These are phyloP conservation scores for Smithsoniella earleae DNA, from an alignment of 163 green algal genomes.

Conservation along the genomic window DNA sequence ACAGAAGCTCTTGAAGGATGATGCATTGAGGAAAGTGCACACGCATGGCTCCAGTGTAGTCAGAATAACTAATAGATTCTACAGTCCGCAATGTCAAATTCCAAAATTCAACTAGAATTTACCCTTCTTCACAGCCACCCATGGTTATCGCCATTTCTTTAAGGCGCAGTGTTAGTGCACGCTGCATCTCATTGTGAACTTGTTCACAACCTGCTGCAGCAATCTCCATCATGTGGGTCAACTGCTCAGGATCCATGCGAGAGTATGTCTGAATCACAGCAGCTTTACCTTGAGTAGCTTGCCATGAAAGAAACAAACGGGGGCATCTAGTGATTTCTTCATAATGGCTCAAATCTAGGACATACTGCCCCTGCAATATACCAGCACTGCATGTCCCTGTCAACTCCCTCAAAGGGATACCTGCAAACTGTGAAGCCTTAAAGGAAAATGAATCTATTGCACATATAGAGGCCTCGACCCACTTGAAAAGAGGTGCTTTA, in stretches of 20 bases:
- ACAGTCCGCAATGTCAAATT: too few relatives aligned
- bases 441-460: too few relatives aligned
- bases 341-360: slow-evolving; percentile 22
- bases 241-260: slow-evolving; percentile 12
- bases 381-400: slow-evolving; percentile 14
- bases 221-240: slow-evolving; percentile 9
- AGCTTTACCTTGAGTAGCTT: slow-evolving; percentile 3
- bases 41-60: too few relatives aligned
- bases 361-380: neutral
- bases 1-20: too few relatives aligned
- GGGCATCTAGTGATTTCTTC: slow-evolving; percentile 2
- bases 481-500: neutral
- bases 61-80: too few relatives aligned
- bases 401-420: neutral
- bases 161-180: neutral
- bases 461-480: neutral
- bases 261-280: slow-evolving; percentile 22
- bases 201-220: slow-evolving; percentile 23
- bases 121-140: too few relatives aligned
- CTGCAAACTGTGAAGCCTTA: neutral
- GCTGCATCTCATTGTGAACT: slow-evolving; percentile 18
- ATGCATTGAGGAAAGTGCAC: too few relatives aligned
- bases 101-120: too few relatives aligned
- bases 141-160: slow-evolving; percentile 27
- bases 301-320: slow-evolving; percentile 20